Evolutionary conservation across 306 rosid genomes (phyloP).

Genomic region (Malus orientalis): DNA sequence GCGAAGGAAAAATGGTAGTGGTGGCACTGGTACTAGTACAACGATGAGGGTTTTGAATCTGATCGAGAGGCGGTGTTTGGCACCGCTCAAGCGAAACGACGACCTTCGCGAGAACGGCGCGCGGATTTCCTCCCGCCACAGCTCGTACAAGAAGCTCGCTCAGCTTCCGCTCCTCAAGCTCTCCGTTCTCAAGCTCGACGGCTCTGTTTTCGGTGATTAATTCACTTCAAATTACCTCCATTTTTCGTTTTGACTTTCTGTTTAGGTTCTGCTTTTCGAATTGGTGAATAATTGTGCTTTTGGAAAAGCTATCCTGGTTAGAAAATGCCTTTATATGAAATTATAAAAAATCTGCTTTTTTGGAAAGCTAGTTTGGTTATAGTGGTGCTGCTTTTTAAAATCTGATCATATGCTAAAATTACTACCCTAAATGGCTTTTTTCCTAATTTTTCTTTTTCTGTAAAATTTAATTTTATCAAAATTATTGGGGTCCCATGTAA

Average conservation of each 20-base stretch:
- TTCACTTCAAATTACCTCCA: neutral
- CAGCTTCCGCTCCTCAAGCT: conserved; percentile 29
- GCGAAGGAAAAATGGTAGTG: neutral
- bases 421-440: neutral
- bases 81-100: conserved; percentile 9
- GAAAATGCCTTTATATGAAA: too few relatives aligned
- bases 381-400: neutral
- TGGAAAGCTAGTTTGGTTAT: neutral
- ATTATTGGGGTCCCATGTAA: neutral
- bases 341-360: neutral
- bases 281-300: too few relatives aligned
- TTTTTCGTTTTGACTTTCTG: neutral
- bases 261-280: neutral
- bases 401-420: neutral
- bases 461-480: neutral
- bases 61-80: conserved; percentile 25
- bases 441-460: neutral
- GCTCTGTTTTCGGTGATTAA: conserved; percentile 41
- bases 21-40: neutral
- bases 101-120: neutral
- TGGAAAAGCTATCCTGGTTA: neutral
- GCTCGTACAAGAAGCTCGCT: conserved; percentile 22
- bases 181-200: conserved; percentile 44
- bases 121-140: neutral
- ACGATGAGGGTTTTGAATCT: conserved; percentile 13